Evolutionary conservation across 192 early-diverging fungal genomes (phyloP).

Genomic region (Umbelopsis vinacea): DNA sequence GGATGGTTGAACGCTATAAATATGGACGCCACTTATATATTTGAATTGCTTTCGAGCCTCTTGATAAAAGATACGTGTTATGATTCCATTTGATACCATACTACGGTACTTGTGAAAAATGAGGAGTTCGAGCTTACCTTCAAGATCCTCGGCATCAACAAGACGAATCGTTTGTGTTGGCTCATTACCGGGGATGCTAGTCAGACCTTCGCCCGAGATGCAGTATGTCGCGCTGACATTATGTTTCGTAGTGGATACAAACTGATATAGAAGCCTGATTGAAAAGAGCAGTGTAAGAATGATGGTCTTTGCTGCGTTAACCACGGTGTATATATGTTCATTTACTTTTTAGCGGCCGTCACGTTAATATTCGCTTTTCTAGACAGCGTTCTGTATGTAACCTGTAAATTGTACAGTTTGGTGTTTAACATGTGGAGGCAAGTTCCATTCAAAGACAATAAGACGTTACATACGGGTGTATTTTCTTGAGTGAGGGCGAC

Average conservation of each 20-base stretch:
- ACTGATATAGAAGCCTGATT: conserved; percentile 1
- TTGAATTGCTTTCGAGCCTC: conserved; percentile 6
- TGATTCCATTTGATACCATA: not conserved
- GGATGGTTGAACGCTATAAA: conserved; percentile 15
- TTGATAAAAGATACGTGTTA: not conserved
- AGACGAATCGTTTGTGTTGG: conserved; percentile 1
- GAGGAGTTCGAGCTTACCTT: not conserved
- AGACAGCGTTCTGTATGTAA: conserved; percentile 7
- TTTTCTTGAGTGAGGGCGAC: conserved; percentile 11
- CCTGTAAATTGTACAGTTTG: not conserved
- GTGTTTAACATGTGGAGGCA: not conserved
- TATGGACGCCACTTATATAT: not conserved
- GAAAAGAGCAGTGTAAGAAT: not conserved
- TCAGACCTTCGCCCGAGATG: not conserved
- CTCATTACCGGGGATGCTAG: not conserved
- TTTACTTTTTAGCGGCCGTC: conserved; percentile 14
- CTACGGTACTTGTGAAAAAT: not conserved
- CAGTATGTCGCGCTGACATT: conserved; percentile 8
- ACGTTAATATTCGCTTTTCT: not conserved
- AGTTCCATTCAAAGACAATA: not conserved
- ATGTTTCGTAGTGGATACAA: not conserved
- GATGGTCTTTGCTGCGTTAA: not conserved
- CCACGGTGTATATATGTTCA: not conserved
- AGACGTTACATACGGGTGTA: not conserved
- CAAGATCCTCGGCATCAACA: conserved; percentile 12